phyloP scores from a whole-genome alignment of 306 rosid species.

The Sophora flavescens region DNA sequence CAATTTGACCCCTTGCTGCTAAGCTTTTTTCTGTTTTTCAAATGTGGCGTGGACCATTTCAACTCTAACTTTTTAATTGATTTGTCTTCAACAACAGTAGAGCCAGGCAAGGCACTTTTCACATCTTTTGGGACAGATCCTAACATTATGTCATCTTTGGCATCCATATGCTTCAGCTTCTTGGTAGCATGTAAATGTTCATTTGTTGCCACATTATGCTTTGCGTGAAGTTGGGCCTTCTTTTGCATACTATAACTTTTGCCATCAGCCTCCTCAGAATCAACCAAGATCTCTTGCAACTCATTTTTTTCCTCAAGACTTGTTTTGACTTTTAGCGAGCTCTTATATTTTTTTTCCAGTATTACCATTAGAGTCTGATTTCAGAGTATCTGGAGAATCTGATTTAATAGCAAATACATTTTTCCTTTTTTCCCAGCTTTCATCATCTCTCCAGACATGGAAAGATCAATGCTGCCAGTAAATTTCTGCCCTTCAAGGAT shows the following conservation, averaged over 20 bases:
- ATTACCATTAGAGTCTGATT: constrained; percentile 53
- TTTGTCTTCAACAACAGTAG: constrained; percentile 59
- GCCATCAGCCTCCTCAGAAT: constrained; percentile 53
- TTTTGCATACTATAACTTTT: constrained; percentile 54
- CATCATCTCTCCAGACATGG: constrained; percentile 55
- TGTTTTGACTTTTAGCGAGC: constrained; percentile 47
- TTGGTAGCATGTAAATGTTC: constrained; percentile 64
- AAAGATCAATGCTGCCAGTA: constrained; percentile 48
- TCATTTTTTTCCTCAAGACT: constrained; percentile 53
- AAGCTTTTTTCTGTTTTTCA: constrained; percentile 66
- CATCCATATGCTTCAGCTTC: constrained; percentile 63
- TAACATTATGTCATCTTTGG: constrained; percentile 50
- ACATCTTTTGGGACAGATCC: constrained; percentile 55
- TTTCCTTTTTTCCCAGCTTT: constrained; percentile 62
- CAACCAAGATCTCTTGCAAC: constrained; percentile 42
- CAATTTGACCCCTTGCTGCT: constrained; percentile 52
- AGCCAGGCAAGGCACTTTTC: constrained; percentile 55
- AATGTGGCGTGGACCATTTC: constrained; percentile 57
- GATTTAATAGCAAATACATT: constrained; percentile 50
- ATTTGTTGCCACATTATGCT: constrained; percentile 56
- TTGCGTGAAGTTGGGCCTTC: constrained; percentile 60
- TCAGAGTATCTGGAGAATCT: constrained; percentile 54
- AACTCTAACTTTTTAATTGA: constrained; percentile 57
- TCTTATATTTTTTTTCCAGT: constrained; percentile 63
- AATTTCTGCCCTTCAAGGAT: constrained; percentile 52